A percentile compares a stretch with the other conserved stretches of the same genome.
Evolutionary conservation across 1,284 basidiomycete genomes (phyloP).

Genomic region (Irpex sp.): DNA sequence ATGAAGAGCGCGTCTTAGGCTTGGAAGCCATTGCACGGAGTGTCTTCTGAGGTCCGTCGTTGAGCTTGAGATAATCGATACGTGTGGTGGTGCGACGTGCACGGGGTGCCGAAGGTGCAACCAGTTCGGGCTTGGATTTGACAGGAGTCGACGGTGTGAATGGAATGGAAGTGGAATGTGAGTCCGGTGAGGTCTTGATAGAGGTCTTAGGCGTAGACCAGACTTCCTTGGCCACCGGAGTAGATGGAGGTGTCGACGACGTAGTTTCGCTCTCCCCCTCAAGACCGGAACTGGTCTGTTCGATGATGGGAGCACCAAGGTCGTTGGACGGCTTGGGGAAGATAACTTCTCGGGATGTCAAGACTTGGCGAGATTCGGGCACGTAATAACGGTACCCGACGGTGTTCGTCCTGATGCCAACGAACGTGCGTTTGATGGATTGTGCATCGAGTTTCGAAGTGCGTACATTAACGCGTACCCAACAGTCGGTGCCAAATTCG

Average conservation of each 20-base stretch:
- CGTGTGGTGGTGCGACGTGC: neutral
- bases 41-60: neutral
- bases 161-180: neutral
- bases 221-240: too few relatives aligned
- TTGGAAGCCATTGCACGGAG: neutral
- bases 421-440: constrained; percentile 18
- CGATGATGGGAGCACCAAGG: neutral
- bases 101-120: neutral
- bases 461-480: constrained; percentile 13
- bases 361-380: constrained; percentile 12
- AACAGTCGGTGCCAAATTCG: constrained; percentile 23
- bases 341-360: constrained; percentile 22
- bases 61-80: constrained; percentile 1
- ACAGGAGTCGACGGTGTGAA: neutral
- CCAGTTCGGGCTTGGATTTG: neutral
- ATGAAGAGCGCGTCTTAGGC: neutral
- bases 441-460: constrained; percentile 17
- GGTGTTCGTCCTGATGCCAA: constrained; percentile 18
- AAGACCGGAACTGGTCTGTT: neutral
- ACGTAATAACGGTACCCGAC: constrained; percentile 20
- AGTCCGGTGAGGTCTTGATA: too few relatives aligned
- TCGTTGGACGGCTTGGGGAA: constrained; percentile 15
- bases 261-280: neutral
- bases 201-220: too few relatives aligned
- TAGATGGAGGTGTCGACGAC: neutral